Percentiles rank a stretch among this genome's conserved stretches.
phyloP scores from a whole-genome alignment of 73 alveolate species.

The Paraurostyla sp. region DNA sequence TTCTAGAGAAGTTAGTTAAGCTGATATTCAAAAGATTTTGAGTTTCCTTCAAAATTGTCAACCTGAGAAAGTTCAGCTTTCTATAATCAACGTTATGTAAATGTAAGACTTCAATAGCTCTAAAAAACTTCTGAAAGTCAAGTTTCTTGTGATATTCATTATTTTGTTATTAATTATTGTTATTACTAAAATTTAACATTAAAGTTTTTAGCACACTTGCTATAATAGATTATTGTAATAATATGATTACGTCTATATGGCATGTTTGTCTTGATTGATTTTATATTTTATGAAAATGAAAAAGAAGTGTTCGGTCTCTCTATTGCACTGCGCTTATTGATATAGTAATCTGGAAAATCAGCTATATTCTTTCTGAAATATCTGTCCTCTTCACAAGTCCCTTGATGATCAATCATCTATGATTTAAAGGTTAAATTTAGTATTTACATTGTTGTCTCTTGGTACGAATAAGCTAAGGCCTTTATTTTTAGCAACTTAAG shows the following conservation, averaged over 20 bases:
- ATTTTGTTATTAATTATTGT: background rate
- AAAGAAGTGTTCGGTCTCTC: background rate
- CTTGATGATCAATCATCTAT: constrained; percentile 41
- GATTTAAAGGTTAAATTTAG: background rate
- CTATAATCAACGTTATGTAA: constrained; percentile 26
- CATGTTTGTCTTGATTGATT: background rate
- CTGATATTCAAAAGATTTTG: background rate
- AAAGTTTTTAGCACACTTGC: constrained; percentile 17
- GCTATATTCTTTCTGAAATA: constrained; percentile 18
- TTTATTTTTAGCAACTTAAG: background rate
- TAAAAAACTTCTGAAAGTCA: background rate
- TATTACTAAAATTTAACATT: constrained; percentile 12
- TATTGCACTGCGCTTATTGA: background rate
- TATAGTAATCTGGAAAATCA: constrained; percentile 22
- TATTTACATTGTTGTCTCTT: background rate
- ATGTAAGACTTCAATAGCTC: background rate
- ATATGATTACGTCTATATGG: constrained; percentile 15
- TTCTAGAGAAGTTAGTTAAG: background rate
- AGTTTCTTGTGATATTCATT: background rate
- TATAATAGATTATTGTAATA: background rate
- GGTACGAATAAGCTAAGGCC: background rate
- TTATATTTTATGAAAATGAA: background rate
- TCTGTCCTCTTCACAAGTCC: constrained; percentile 33
- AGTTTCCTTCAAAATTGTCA: background rate
- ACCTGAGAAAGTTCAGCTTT: constrained; percentile 24